A percentile compares a stretch with the other conserved stretches of the same genome.
Evolutionary conservation across 148 eudicot genomes (phyloP).

Genomic region (Vaccinium myrtillus): DNA sequence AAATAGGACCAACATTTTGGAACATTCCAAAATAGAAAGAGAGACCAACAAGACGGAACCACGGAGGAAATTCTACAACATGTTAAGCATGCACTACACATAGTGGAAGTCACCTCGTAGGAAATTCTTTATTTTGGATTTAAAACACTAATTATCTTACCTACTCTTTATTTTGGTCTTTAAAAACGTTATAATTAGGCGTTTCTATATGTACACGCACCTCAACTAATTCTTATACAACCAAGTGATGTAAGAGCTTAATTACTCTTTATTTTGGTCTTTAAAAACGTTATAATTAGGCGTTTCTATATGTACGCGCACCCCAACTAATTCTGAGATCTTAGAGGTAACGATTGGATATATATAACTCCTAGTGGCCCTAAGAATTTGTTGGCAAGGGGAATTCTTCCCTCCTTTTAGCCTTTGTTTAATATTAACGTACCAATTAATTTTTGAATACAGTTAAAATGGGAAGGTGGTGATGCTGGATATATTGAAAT

Average conservation of each 20-base stretch:
- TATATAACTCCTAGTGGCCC: too few species aligned
- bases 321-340: too few species aligned
- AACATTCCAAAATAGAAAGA: too few species aligned
- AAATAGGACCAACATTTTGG: too few species aligned
- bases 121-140: not conserved
- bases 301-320: too few species aligned
- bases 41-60: too few species aligned
- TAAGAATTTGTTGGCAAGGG: too few species aligned
- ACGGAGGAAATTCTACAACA: too few species aligned
- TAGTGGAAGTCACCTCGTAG: not conserved
- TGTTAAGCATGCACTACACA: not conserved
- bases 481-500: constrained; percentile 20
- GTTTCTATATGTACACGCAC: too few species aligned
- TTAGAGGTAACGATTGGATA: too few species aligned
- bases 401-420: too few species aligned
- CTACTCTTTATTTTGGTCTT: not conserved
- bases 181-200: not conserved
- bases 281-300: not conserved
- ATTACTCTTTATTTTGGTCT: not conserved
- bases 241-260: not conserved
- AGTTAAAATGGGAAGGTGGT: constrained; percentile 21
- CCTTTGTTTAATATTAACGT: not conserved
- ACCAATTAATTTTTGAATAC: not conserved
- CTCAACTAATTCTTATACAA: too few species aligned
- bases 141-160: not conserved